phyloP scores from a whole-genome alignment of 192 early-diverging fungal genomes.

The Kappamyces sp. region DNA sequence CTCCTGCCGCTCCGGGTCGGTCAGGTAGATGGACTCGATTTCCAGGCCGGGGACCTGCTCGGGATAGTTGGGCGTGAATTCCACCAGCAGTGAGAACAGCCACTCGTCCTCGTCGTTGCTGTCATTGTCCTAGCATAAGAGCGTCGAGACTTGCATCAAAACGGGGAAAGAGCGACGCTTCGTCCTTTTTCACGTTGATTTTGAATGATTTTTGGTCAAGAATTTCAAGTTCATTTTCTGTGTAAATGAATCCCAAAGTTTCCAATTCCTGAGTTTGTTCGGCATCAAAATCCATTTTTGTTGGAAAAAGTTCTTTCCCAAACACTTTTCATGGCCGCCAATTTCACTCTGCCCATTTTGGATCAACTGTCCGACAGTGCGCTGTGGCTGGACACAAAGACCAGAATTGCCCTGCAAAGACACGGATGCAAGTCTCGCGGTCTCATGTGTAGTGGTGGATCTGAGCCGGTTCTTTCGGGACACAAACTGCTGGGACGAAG shows the following conservation, averaged over 20 bases:
- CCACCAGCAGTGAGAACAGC: not conserved
- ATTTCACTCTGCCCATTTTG: no score
- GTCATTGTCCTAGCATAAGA: not conserved
- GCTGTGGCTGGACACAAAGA: no score
- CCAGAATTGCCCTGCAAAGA: no score
- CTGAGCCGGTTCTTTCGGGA: no score
- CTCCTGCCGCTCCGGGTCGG: no score
- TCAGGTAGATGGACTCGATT: not conserved
- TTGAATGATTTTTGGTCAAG: not conserved
- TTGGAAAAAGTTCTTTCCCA: not conserved
- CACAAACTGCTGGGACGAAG: no score
- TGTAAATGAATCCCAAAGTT: constrained; percentile 14
- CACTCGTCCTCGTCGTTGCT: constrained; percentile 3
- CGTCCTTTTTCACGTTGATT: constrained; percentile 1
- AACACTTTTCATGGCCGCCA: no score
- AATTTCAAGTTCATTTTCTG: constrained; percentile 8
- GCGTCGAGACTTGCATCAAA: not conserved
- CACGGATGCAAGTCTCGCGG: no score
- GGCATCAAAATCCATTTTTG: constrained; percentile 8
- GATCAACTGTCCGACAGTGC: no score
- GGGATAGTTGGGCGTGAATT: constrained; percentile 1
- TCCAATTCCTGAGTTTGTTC: constrained; percentile 16
- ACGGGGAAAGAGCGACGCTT: not conserved
- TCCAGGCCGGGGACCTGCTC: constrained; percentile 3
- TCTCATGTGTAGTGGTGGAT: no score